Base-by-base conservation (phyloP, 169 alveolate genomes). In the Blepharisma undulans region DNA sequence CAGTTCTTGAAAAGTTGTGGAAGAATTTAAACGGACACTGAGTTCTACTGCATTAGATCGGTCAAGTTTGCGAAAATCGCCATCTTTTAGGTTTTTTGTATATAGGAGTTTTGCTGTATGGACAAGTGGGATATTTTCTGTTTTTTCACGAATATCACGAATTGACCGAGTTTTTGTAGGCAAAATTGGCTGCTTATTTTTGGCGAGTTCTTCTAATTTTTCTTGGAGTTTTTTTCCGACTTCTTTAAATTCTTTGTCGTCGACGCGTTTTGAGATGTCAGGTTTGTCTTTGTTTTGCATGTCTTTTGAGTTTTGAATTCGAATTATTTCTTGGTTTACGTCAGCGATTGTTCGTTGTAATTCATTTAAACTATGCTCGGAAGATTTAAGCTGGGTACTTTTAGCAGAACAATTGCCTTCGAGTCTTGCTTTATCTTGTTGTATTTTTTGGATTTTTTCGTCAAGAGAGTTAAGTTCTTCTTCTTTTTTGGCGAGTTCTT, bases 231-330 rank as follows among this genome's bases (percentile, higher is more conserved):
- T 82, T 33, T 82, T 34, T n/a, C 29, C 74, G 27, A 82, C 34
- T 82, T 82, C 89, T 48, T 82, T 32, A 21, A 48, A 60, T 25
- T 60, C 89, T 4, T 74, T 72, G 76, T 82, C 89, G 14, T 82
- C 60, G 18, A 78, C 60, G 18, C 29, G 34, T 12, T 78, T 32
- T 78, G 34, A 21, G 60, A 78, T 32, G 7, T 78, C 34, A 29
- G 29, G 66, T 12, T 78, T 78, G 86, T 32, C 34, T 21, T 78
- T 34, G 25, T 25, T 22, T 21, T 78, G 86, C 18, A 27, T 34
- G 8, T 78, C 25, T 21, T 29, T 25, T 78, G 8, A 27, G 29
- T 27, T 32, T 3, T 25, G 66, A 4, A 25, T 29, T 14, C 16
- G 29, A 0, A 27, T 78, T 14, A 78, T 78, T 29, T 25, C 34